phyloP scores from a whole-genome alignment of 1,284 basidiomycete genomes.

The Ganoderma sp. region DNA sequence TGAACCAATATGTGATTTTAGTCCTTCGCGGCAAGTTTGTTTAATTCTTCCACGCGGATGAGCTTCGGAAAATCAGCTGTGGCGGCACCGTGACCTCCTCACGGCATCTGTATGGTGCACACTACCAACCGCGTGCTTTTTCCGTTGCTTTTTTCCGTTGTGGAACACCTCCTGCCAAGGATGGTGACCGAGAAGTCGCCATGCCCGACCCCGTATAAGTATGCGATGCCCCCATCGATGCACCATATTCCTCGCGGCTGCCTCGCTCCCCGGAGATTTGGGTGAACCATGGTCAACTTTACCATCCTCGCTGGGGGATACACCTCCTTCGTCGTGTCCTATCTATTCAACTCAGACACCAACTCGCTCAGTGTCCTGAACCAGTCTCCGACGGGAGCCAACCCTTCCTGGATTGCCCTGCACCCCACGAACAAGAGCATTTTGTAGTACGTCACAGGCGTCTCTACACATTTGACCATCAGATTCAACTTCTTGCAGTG shows the following conservation, averaged over 20 bases:
- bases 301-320: slow-evolving; percentile 69
- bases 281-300: slow-evolving; percentile 56
- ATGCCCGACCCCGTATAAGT: slow-evolving; percentile 5
- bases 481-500: slow-evolving; percentile 43
- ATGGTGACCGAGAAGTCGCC: not conserved
- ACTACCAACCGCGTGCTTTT: not conserved
- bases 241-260: not conserved
- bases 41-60: slow-evolving; percentile 21
- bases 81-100: slow-evolving; percentile 24
- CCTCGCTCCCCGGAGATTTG: not conserved
- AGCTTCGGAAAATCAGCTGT: slow-evolving; percentile 28
- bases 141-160: not conserved
- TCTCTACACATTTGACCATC: too few species aligned
- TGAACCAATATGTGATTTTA: not conserved
- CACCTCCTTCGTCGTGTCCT: slow-evolving; percentile 63
- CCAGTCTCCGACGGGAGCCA: slow-evolving; percentile 56
- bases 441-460: slow-evolving; percentile 54
- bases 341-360: slow-evolving; percentile 58
- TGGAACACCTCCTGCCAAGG: not conserved
- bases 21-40: not conserved
- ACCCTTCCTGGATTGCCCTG: slow-evolving; percentile 61
- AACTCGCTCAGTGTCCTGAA: slow-evolving; percentile 52
- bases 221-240: not conserved
- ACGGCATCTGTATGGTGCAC: not conserved
- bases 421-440: slow-evolving; percentile 60